These are phyloP conservation scores for Breviolum minutum DNA, from an alignment of 73 alveolate species.

Conservation along the genomic window DNA sequence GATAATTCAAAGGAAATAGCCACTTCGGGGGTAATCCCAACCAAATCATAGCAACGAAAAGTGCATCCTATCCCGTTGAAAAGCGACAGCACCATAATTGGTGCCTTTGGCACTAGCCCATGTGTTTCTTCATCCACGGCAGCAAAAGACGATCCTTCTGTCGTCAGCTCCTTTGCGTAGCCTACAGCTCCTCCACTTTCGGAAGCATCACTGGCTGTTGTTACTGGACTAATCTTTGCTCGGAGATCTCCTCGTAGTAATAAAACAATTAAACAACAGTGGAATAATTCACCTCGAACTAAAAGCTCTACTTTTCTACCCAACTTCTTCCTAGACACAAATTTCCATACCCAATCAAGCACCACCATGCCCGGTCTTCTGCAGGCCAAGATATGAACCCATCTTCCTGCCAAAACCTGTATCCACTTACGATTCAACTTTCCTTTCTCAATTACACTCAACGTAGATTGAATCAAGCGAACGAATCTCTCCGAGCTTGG, in stretches of 20 bases:
- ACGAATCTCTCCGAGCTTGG: background rate
- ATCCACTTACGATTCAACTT: background rate
- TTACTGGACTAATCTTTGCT: background rate
- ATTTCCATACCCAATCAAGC: background rate
- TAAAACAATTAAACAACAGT: background rate
- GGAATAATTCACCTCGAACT: background rate
- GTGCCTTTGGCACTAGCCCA: background rate
- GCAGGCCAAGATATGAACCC: background rate
- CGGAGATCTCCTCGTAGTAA: background rate
- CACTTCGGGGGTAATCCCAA: background rate
- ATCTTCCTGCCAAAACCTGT: background rate
- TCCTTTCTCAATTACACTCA: background rate
- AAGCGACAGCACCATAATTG: background rate
- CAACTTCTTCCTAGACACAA: background rate
- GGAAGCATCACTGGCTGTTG: background rate
- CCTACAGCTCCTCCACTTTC: conserved; percentile 17
- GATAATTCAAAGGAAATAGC: background rate
- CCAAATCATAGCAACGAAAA: background rate
- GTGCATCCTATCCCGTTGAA: background rate
- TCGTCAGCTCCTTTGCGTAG: background rate
- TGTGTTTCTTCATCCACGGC: too few species aligned
- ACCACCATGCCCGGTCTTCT: background rate
- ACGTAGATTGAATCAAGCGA: background rate
- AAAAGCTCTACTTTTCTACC: too few species aligned
- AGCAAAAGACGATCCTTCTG: background rate